Base-by-base conservation (phyloP, 108 stramenopile genomes). In the Cylindrotheca fusiformis region DNA sequence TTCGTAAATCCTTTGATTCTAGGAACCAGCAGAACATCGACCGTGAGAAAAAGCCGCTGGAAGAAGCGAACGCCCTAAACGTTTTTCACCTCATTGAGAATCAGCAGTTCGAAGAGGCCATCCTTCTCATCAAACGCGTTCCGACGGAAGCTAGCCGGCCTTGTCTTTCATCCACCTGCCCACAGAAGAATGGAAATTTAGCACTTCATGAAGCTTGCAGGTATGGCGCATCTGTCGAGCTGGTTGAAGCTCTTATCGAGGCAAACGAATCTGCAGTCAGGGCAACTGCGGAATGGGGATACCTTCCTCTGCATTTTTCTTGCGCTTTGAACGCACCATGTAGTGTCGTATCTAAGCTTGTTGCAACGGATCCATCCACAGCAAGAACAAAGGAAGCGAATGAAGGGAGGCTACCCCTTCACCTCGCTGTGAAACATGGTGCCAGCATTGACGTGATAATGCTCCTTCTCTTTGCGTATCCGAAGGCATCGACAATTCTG, bases 171-270 rank as follows among this genome's bases (percentile, higher is more conserved):
- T n/a, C n/a, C n/a, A n/a, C n/a, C n/a, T n/a, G n/a, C n/a, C n/a
- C n/a, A n/a, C n/a, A n/a, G n/a, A n/a, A n/a, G n/a, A n/a, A n/a
- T n/a, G 59, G 59, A 46, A 60, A 60, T 46, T 29, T 53, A 27
- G 55, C 65, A 18, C 23, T 67, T 1, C 65, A 67, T 57, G 22
- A 25, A 31, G 65, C 56, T n/a, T 67, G 65, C 32, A 61, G 57
- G 33, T 17, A 67, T 57, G 55, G 57, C 12, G 28, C 65, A 1
- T 46, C 65, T 1, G 20, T 67, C 17, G 65, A 67, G 30, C 20
- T 67, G 26, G 25, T 67, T 1, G 23, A 22, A 33, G n/a, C 26
- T 18, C 57, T 67, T 12, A 22, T 67, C 24, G 57, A 67, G 32
- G 46, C 31, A 0, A 4, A 67, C 48, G 48, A 48, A 30, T 6